Evolutionary conservation across 2,329 filamentous ascomycete species (phyloP), one percentile per base, ranked within the genome.

Genomic region (Cordyceps farinosa): DNA sequence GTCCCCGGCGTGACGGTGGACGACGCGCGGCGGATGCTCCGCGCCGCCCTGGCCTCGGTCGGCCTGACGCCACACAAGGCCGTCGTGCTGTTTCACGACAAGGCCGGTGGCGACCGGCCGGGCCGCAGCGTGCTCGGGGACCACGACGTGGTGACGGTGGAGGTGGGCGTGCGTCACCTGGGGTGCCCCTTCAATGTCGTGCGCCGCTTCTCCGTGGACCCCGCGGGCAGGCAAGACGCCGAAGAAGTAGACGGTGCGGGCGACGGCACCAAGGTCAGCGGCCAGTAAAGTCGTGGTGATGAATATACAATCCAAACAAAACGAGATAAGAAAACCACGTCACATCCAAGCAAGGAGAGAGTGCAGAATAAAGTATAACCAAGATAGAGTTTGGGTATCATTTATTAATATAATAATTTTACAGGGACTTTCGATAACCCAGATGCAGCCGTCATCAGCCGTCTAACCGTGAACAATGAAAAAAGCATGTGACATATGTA

Each of bases 181-280:
- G 85, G 86, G 4, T 88, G 88, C 70, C 85, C 82, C 4, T 87
- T 84, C 2, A 85, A 89, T 66, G 85, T 88, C 8, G 86, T 83
- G 68, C 81, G 86, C 17, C 87, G 83, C 51, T 88, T 88, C 73
- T 85, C 86, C 51, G 3, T 52, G 17, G 50, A 40, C 38, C 38
- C 10, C 11, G 13, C 38, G 38, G 38, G 5, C 38, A 40, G 11
- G 9, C 38, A 15, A 40, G 38, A 15, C 11, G 17, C 29, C 29
- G 3, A 8, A 22, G 2, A 88, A 85, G 85, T 73, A 83, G 36
- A 77, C 86, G 17, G 86, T 88, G 0, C 36, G 11, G 36, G 11
- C 3, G 36, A 9, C 84, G n/a, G 86, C 86, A 0, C 86, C 22
- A 22, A 89, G 71, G 81, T 79, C 0, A 1, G 80, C 81, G 7